Conservation (phyloP, 352 stramenopile species). For the Phytophthora nicotianae region DNA sequence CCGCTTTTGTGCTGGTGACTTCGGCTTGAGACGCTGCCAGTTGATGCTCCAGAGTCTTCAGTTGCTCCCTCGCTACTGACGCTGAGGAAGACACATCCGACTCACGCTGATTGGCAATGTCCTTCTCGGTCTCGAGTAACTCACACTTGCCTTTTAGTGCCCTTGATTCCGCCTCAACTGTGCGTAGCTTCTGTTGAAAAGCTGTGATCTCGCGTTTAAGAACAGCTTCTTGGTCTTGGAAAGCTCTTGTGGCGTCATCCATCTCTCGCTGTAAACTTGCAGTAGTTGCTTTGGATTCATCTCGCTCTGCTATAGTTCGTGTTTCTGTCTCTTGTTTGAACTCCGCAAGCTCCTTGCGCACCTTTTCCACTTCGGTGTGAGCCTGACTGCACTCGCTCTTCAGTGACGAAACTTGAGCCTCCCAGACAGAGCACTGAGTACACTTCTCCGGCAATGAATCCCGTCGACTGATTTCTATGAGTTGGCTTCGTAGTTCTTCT, state of each 20-base stretch:
- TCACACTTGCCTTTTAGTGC: constrained; percentile 16
- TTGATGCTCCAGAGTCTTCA: constrained; percentile 24
- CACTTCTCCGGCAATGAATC: constrained; percentile 12
- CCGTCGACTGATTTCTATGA: constrained; percentile 4
- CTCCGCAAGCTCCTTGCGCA: constrained; percentile 13
- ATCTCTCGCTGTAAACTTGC: constrained; percentile 11
- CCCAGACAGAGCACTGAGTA: constrained; percentile 16
- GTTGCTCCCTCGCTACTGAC: constrained; percentile 12
- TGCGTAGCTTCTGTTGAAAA: constrained; percentile 15
- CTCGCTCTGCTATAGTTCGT: constrained; percentile 4
- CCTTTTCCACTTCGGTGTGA: constrained; percentile 16
- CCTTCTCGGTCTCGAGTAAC: constrained; percentile 22
- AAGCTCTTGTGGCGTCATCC: constrained; percentile 20
- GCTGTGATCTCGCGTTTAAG: constrained; percentile 20
- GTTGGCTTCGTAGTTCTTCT: constrained; percentile 13
- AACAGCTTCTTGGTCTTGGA: constrained; percentile 16
- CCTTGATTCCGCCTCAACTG: constrained; percentile 19
- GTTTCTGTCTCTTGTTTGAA: constrained; percentile 11
- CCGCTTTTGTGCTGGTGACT: constrained; percentile 24
- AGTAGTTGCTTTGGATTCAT: constrained; percentile 2
- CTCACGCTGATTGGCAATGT: constrained; percentile 4
- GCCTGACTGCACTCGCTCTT: constrained; percentile 15
- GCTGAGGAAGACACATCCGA: constrained; percentile 5
- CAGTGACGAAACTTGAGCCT: constrained; percentile 23
- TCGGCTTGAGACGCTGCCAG: constrained; percentile 21